These are phyloP conservation scores for Amaranthus hypochondriacus DNA, from an alignment of 148 eudicot genomes.

Conservation along the genomic window DNA sequence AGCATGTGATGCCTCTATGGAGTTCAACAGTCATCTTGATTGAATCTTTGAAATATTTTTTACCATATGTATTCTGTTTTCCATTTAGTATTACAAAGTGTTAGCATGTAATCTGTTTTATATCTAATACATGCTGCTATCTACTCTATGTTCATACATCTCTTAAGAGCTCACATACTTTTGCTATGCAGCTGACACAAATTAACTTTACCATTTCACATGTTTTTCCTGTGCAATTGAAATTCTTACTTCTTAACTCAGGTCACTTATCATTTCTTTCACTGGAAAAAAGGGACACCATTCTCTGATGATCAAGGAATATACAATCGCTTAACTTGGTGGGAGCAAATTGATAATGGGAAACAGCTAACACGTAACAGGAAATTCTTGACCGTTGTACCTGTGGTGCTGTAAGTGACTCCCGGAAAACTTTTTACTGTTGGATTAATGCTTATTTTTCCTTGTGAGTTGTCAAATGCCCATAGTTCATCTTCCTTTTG, in stretches of 20 bases:
- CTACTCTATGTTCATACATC: neutral
- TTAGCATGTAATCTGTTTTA: neutral
- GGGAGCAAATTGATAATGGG: constrained; percentile 92
- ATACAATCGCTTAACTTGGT: constrained; percentile 89
- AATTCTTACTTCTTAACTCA: constrained; percentile 13
- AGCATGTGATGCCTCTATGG: too few relatives aligned
- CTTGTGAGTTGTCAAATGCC: neutral
- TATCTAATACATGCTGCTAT: neutral
- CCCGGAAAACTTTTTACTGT: constrained; percentile 3
- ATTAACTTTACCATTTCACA: neutral
- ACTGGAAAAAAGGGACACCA: constrained; percentile 95
- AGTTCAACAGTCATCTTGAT: too few relatives aligned
- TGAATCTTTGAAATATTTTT: too few relatives aligned
- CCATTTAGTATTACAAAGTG: neutral
- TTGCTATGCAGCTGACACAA: neutral
- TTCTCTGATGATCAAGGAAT: constrained; percentile 96
- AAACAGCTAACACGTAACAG: constrained; percentile 96
- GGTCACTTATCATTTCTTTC: constrained; percentile 91
- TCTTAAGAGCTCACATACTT: neutral
- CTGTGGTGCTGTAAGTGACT: constrained; percentile 80
- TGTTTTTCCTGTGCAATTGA: neutral
- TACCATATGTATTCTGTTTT: too few relatives aligned
- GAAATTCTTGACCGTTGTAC: constrained; percentile 83
- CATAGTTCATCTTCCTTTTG: too few relatives aligned
- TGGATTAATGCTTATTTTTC: neutral